Conservation (phyloP, 2,329 filamentous ascomycete species). For the Paraphoma sp. region DNA sequence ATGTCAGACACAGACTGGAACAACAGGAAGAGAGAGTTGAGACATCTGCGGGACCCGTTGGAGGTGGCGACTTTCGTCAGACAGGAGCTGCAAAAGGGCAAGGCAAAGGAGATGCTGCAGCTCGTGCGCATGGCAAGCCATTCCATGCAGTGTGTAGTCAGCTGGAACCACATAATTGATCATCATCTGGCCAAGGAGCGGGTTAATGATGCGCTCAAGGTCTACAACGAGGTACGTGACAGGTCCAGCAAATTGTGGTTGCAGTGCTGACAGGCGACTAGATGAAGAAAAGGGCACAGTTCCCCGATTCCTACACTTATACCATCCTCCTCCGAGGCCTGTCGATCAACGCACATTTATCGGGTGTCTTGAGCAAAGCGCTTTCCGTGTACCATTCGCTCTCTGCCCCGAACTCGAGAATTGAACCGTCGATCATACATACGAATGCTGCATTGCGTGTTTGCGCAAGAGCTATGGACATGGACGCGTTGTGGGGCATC, state of each 20-base stretch:
- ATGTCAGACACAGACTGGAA: conserved; percentile 39
- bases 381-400: conserved; percentile 80
- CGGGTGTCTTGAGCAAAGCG: conserved; percentile 70
- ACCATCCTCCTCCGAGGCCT: conserved; percentile 83
- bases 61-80: conserved; percentile 74
- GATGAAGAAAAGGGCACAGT: conserved; percentile 94
- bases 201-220: conserved; percentile 71
- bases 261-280: conserved; percentile 18
- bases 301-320: conserved; percentile 82
- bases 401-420: conserved; percentile 64
- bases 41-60: conserved; percentile 72
- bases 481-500: conserved; percentile 82
- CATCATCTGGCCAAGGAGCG: conserved; percentile 69
- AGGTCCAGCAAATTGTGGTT: not conserved
- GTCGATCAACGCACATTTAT: conserved; percentile 63
- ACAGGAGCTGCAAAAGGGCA: conserved; percentile 63
- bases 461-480: conserved; percentile 74
- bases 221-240: conserved; percentile 80
- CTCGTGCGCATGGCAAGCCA: conserved; percentile 74
- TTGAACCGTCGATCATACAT: conserved; percentile 80
- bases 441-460: conserved; percentile 87
- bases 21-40: conserved; percentile 62
- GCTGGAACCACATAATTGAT: conserved; percentile 87
- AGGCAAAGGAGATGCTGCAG: conserved; percentile 70
- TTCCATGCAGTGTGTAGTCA: conserved; percentile 69